A percentile compares a stretch with the other conserved stretches of the same genome.
Conservation (phyloP, 768 basidiomycete species). For the Pleurotus tuoliensis region DNA sequence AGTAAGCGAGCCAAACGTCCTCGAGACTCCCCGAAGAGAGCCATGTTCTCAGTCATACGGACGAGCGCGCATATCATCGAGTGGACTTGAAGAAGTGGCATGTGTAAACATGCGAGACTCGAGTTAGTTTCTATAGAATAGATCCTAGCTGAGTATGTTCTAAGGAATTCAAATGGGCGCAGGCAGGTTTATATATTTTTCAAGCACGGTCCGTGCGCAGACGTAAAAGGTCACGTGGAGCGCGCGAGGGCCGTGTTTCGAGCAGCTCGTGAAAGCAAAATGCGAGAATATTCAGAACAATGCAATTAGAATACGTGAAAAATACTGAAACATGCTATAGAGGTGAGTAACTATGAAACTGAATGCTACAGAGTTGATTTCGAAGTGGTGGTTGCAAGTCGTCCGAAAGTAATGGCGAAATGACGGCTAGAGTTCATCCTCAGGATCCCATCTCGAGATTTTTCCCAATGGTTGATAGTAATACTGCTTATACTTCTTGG, state of each 20-base stretch:
- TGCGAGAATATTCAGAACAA: no score
- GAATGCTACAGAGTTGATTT: no score
- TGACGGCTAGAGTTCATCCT: conserved; percentile 47
- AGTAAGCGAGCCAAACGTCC: conserved; percentile 52
- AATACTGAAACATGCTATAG: no score
- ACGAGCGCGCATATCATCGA: conserved; percentile 64
- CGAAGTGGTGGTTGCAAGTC: no score
- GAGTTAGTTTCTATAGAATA: conserved; percentile 76
- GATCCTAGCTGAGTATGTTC: conserved; percentile 82
- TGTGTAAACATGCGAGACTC: conserved; percentile 79
- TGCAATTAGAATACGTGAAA: no score
- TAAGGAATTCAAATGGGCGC: conserved; percentile 30
- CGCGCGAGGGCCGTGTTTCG: no score
- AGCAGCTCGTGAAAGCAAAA: no score
- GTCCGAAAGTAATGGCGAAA: no score
- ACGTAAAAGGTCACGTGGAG: background rate
- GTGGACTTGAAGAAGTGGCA: conserved; percentile 70
- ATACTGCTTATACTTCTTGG: conserved; percentile 84
- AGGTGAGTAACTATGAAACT: no score
- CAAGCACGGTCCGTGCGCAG: conserved; percentile 19
- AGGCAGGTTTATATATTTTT: conserved; percentile 21
- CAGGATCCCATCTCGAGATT: conserved; percentile 70
- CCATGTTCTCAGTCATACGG: conserved; percentile 66
- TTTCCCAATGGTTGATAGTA: conserved; percentile 75
- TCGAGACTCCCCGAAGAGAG: conserved; percentile 41